Evolutionary conservation across 345 rosid species (phyloP).

Genomic region (Cochlearia excelsa): DNA sequence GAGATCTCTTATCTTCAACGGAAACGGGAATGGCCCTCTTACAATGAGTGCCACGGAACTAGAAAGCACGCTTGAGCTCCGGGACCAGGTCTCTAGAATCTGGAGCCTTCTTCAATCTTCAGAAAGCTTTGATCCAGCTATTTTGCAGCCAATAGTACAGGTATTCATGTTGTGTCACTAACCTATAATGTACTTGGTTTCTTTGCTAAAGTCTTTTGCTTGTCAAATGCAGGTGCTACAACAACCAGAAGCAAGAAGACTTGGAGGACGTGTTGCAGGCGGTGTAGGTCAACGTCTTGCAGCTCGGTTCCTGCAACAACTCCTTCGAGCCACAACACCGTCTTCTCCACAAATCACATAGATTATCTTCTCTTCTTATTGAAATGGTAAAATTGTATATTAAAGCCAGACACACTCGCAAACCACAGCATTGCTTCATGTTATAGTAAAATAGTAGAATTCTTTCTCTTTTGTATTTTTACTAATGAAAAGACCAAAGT

Average conservation of each 20-base stretch:
- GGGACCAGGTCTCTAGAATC: constrained; percentile 70
- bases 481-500: neutral
- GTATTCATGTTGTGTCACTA: constrained; percentile 33
- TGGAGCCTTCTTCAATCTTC: constrained; percentile 76
- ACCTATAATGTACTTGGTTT: neutral
- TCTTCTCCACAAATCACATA: constrained; percentile 47
- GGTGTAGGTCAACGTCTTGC: constrained; percentile 87
- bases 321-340: constrained; percentile 53
- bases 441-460: constrained; percentile 28
- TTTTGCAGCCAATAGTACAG: constrained; percentile 79
- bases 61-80: constrained; percentile 58
- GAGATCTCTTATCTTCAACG: constrained; percentile 47
- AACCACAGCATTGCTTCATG: constrained; percentile 34
- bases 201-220: neutral
- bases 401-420: constrained; percentile 25
- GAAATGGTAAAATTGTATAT: constrained; percentile 32
- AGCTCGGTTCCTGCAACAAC: constrained; percentile 85
- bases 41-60: constrained; percentile 54
- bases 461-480: constrained; percentile 27
- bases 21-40: constrained; percentile 54
- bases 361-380: constrained; percentile 7
- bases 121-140: constrained; percentile 72
- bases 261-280: constrained; percentile 71
- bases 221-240: constrained; percentile 62
- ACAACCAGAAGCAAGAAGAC: constrained; percentile 76